Evolutionary conservation across 306 rosid genomes (phyloP).

Genomic region (Vigna radiata): DNA sequence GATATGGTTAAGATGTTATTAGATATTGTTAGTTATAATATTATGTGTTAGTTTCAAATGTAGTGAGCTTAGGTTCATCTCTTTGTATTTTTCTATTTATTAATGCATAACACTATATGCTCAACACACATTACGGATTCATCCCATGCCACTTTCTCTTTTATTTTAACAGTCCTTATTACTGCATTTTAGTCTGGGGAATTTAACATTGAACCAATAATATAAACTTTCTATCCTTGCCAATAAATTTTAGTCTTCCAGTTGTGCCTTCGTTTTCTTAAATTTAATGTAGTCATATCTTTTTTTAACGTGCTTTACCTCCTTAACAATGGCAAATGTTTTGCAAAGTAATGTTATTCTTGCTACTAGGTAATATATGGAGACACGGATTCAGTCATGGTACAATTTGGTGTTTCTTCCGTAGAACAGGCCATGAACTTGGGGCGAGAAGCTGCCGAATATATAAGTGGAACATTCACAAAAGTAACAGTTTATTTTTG

Average conservation of each 20-base stretch:
- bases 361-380: slow-evolving; percentile 87
- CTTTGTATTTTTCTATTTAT: no score
- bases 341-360: slow-evolving; percentile 35
- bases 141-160: no score
- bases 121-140: no score
- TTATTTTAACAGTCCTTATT: neutral
- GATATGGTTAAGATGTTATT: no score
- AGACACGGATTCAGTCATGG: slow-evolving; percentile 98
- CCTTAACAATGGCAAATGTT: slow-evolving; percentile 28
- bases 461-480: slow-evolving; percentile 81
- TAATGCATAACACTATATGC: no score
- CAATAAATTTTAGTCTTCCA: slow-evolving; percentile 32
- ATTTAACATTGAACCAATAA: slow-evolving; percentile 10
- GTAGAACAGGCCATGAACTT: slow-evolving; percentile 83
- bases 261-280: neutral
- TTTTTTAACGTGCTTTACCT: slow-evolving; percentile 19
- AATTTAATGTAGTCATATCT: slow-evolving; percentile 1
- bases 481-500: slow-evolving; percentile 57
- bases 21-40: no score
- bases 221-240: slow-evolving; percentile 8
- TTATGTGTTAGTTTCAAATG: no score
- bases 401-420: slow-evolving; percentile 87
- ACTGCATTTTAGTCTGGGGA: slow-evolving; percentile 24
- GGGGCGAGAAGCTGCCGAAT: slow-evolving; percentile 97
- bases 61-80: no score